Base-by-base conservation (phyloP, 1,284 basidiomycete species). In the Pyrrhoderma lamaoense region DNA sequence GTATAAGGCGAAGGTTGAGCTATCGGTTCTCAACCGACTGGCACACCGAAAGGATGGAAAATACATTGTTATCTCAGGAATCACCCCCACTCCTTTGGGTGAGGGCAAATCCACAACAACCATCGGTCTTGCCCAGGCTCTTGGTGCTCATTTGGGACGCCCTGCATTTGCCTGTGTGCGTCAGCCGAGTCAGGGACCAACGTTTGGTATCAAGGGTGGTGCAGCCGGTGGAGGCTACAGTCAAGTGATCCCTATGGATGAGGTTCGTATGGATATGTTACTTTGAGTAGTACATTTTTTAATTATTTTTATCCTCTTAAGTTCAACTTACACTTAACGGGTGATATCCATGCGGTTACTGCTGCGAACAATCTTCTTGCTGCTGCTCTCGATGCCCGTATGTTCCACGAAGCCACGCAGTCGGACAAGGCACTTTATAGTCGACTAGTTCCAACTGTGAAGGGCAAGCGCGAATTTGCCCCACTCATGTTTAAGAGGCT, bases 101-200 rank as follows among this genome's bases (percentile, higher is more conserved):
- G 95, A 99, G 73, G 96, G 96, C 56, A 99, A 99, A 70, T 98
- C 94, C 11, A 99, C 95, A 11, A 99, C 96, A 1, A 98, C 96
- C 14, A 94, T 99, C 59, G 95, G 95, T 65, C 78, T 99, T 52
- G 93, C 93, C 3, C 95, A 99, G 69, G 95, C 95, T 23, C 80
- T 99, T 56, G 93, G 93, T 53, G 95, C 94, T 44, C 93, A 97
- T 65, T 80, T 99, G 35, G 83, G 85, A 56, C 92, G 95, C 58
- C 85, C 90, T 14, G 80, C 93, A 8, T 99, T 98, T 69, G 96
- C 96, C 47, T 97, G 93, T 68, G 94, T 99, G n/a, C 88, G 95
- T 55, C 96, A 99, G 67, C 95, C 95, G 1, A 95, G 92, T 68
- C 95, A 99, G 68, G 95, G 96, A 14, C 95, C 95, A 25, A 99